Conservation (phyloP, 495 filamentous ascomycete genomes). For the Darksidea phi region DNA sequence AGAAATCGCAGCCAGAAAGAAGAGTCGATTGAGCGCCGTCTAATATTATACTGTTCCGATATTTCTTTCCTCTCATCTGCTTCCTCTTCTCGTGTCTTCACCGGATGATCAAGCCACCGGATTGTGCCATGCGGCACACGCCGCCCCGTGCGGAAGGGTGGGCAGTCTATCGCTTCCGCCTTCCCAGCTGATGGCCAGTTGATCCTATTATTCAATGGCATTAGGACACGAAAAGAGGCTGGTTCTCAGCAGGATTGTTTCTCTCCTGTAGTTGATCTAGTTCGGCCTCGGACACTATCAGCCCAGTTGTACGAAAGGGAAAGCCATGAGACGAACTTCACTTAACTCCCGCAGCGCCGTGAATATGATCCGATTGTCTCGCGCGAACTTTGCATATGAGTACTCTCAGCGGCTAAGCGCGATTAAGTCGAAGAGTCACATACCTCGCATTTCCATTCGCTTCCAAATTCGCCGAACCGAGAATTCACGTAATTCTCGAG, state of each 20-base stretch:
- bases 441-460: constrained; percentile 9
- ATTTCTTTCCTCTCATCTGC: too few relatives aligned
- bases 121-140: not conserved
- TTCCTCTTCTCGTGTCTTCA: not conserved
- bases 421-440: not conserved
- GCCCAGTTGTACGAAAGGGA: not conserved
- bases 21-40: too few relatives aligned
- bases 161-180: not conserved
- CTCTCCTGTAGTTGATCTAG: not conserved
- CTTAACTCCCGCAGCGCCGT: constrained; percentile 10
- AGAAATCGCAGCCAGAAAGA: too few relatives aligned
- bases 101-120: not conserved
- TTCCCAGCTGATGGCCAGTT: not conserved
- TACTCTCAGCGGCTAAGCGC: not conserved
- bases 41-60: too few relatives aligned
- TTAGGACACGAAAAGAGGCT: not conserved
- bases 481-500: constrained; percentile 16
- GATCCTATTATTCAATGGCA: not conserved
- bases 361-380: constrained; percentile 14
- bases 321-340: constrained; percentile 1
- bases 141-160: not conserved
- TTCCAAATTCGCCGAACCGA: constrained; percentile 8
- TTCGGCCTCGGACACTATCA: not conserved
- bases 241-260: not conserved
- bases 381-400: constrained; percentile 1